Evolutionary conservation across 139 green algal genomes (phyloP).

Genomic region (Cymbomonas tetramitiformis): DNA sequence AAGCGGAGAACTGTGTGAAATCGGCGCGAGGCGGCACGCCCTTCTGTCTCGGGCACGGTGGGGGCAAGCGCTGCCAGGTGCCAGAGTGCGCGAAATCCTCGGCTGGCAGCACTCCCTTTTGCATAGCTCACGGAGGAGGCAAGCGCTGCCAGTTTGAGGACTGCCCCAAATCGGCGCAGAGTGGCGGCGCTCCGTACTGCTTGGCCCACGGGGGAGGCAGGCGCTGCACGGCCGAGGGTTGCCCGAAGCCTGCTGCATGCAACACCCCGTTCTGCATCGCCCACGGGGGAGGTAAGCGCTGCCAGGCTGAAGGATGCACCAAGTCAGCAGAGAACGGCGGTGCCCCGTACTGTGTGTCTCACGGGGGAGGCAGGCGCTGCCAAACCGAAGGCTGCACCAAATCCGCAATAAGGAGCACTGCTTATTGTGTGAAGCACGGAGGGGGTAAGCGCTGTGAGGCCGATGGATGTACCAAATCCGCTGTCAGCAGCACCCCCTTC

Average conservation of each 20-base stretch:
- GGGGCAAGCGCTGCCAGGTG: not conserved
- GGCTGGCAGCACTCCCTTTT: not conserved
- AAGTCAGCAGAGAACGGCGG: not conserved
- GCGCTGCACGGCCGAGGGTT: not conserved
- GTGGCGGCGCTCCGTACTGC: not conserved
- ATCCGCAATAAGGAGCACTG: not conserved
- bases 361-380: not conserved
- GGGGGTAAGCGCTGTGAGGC: not conserved
- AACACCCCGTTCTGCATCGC: not conserved
- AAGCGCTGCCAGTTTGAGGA: not conserved
- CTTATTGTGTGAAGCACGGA: not conserved
- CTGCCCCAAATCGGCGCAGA: not conserved
- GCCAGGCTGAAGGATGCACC: not conserved
- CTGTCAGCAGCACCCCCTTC: not conserved
- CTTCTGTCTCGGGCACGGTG: not conserved
- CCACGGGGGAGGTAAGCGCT: not conserved
- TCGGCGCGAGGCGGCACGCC: not conserved
- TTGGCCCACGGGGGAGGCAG: not conserved
- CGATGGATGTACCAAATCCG: not conserved
- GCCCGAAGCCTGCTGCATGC: not conserved
- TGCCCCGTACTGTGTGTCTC: not conserved
- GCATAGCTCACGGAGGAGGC: not conserved
- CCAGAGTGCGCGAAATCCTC: not conserved
- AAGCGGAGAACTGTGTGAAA: not conserved
- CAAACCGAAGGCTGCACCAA: not conserved